Base-by-base conservation (phyloP, 768 basidiomycete genomes). In the Mycena albidolilacea region DNA sequence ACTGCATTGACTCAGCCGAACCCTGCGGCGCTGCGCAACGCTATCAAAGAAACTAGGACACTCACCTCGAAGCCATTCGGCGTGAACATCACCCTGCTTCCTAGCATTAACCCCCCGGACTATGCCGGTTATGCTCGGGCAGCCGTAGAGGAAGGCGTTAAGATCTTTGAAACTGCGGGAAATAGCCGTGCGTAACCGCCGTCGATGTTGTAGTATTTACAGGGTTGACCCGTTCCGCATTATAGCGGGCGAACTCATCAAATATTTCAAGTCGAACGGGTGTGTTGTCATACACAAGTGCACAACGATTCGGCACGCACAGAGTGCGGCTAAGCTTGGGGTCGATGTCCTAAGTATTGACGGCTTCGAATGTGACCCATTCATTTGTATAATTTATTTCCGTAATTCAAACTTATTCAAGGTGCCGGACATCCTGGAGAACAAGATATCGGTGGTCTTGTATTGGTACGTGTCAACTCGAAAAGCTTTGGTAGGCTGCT, bases 371-470 rank as follows among this genome's bases (percentile, higher is more conserved):
- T 97, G 95, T 94, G 71, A 54, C 89, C 37, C 38, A 30, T 50
- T 44, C 66, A 44, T 63, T 30, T 35, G 60, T 21, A 39, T 39
- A 35, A 46, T 46, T 65, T 50, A 63, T 37, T 35, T 61, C 30
- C n/a, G 66, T 64, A 55, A 72, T 73, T 61, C 62, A 50, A 8
- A 10, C 58, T 77, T 72, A 69, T 66, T 35, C 76, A 78, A 96
- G 95, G 95, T 79, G 97, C 96, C 39, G 97, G 97, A 35, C 95
- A 97, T 81, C 96, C 96, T 19, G 97, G 97, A 73, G 97, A 98
- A 79, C 95, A 97, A 54, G 97, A 98, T 79, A 93, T 98, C 30
- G 94, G 95, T 4, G 94, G 93, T 5, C 78, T 97, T 30, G 93
- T 98, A 4, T 82, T 98, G 83, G 95, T 95, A 75, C 50, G 79